A percentile compares a stretch with the other conserved stretches of the same genome.
Evolutionary conservation across 2,329 filamentous ascomycete species (phyloP).

Genomic region (Cercospora sesami): DNA sequence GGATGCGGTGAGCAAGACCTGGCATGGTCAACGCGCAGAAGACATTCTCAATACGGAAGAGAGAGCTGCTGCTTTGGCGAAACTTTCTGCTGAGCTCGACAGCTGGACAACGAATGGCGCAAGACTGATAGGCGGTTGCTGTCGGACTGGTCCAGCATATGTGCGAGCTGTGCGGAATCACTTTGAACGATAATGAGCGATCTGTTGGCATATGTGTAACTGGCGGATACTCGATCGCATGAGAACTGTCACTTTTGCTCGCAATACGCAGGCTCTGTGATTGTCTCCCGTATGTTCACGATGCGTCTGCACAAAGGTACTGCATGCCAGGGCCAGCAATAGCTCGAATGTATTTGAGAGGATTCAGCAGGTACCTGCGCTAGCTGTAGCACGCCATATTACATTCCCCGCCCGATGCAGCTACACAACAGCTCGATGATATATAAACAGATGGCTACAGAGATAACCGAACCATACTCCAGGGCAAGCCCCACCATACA

Average conservation of each 20-base stretch:
- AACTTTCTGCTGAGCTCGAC: slow-evolving; percentile 17
- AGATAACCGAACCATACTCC: background rate
- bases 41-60: slow-evolving; percentile 36
- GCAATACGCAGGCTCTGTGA: background rate
- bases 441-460: background rate
- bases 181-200: background rate
- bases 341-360: background rate
- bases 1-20: slow-evolving; percentile 44
- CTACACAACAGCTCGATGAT: slow-evolving; percentile 12
- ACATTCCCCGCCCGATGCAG: slow-evolving; percentile 16
- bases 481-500: background rate
- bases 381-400: slow-evolving; percentile 13
- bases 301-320: background rate
- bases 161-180: slow-evolving; percentile 20
- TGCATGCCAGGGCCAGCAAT: background rate
- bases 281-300: background rate
- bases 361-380: slow-evolving; percentile 11
- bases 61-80: slow-evolving; percentile 11
- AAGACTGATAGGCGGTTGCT: slow-evolving; percentile 50
- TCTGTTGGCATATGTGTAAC: background rate
- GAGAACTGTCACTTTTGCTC: background rate
- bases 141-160: slow-evolving; percentile 44
- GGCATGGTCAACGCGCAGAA: slow-evolving; percentile 32
- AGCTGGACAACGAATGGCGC: slow-evolving; percentile 43
- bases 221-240: background rate